These are phyloP conservation scores for Paraurostyla sp. DNA, from an alignment of 73 alveolate genomes.

Conservation along the genomic window DNA sequence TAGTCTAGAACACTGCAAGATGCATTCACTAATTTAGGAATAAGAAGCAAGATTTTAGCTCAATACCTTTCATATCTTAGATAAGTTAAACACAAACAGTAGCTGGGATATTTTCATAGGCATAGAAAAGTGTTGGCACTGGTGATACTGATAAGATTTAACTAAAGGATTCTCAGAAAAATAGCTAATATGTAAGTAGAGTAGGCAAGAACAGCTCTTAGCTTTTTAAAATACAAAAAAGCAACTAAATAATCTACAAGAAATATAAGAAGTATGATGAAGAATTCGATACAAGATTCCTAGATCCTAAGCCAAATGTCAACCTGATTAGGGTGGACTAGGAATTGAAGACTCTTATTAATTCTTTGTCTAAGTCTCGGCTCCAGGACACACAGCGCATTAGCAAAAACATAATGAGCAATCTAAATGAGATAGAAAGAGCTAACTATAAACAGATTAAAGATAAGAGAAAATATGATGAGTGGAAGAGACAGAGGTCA, in stretches of 20 bases:
- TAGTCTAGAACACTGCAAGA: background rate
- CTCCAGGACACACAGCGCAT: background rate
- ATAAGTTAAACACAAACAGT: too few species aligned
- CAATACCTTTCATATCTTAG: background rate
- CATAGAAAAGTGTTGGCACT: too few species aligned
- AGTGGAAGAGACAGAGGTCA: constrained; percentile 44
- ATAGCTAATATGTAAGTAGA: background rate
- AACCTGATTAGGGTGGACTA: constrained; percentile 3
- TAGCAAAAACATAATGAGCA: constrained; percentile 1
- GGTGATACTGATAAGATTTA: too few species aligned
- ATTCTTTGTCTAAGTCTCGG: background rate
- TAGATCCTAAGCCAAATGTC: constrained; percentile 27
- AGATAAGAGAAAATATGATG: constrained; percentile 16
- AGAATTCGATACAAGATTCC: constrained; percentile 27
- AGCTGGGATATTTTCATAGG: too few species aligned
- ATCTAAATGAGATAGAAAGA: constrained; percentile 8
- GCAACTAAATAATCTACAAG: too few species aligned
- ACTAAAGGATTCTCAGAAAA: too few species aligned
- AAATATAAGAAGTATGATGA: constrained; percentile 17
- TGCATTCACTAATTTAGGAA: background rate
- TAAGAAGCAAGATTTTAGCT: background rate
- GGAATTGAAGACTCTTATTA: background rate
- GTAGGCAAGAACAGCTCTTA: background rate
- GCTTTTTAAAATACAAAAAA: background rate
- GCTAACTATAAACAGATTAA: background rate